phyloP scores from a whole-genome alignment of 371 early-diverging fungal genomes.

The Haplosporangium sp. region DNA sequence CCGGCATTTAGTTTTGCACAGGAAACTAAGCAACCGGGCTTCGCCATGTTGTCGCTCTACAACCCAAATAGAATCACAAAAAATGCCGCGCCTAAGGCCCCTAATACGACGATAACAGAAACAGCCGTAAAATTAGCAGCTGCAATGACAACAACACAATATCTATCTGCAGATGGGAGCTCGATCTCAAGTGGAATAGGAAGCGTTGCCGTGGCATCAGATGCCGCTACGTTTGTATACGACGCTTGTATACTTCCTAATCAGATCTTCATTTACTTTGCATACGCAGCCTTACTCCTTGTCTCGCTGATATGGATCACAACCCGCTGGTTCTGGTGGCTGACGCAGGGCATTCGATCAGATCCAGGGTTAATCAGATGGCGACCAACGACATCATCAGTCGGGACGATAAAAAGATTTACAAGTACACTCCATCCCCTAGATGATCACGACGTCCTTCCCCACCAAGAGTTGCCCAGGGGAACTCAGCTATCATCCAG shows the following conservation, averaged over 20 bases:
- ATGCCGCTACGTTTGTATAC: conserved; percentile 24
- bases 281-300: conserved; percentile 17
- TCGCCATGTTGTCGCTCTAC: conserved; percentile 55
- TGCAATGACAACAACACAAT: neutral
- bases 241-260: conserved; percentile 39
- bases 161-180: neutral
- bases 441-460: too few species aligned
- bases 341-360: neutral
- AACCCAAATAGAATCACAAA: conserved; percentile 22
- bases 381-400: too few species aligned
- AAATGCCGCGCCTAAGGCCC: conserved; percentile 8
- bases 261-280: conserved; percentile 24
- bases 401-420: too few species aligned
- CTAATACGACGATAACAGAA: neutral
- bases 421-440: too few species aligned
- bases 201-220: conserved; percentile 3
- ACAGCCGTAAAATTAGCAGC: neutral
- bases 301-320: conserved; percentile 19
- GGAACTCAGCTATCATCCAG: too few species aligned
- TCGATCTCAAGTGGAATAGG: neutral
- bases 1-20: conserved; percentile 72
- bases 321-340: conserved; percentile 26
- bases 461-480: too few species aligned
- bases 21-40: conserved; percentile 61
- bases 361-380: too few species aligned